Base-by-base conservation (phyloP, 345 rosid genomes). In the Dovyalis caffra region DNA sequence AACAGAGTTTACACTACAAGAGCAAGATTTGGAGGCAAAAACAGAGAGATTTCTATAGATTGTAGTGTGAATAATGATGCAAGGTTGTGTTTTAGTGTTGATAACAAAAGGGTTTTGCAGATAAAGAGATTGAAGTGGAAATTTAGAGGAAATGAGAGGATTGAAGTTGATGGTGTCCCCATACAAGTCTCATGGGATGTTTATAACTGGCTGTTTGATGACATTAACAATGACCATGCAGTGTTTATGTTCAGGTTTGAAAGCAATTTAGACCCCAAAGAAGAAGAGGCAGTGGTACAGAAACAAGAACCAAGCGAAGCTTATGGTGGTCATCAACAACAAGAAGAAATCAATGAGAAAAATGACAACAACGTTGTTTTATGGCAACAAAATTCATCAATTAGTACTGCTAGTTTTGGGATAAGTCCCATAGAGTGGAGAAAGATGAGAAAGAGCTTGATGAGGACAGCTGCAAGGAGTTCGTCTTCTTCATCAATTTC, bases 131-230 rank as follows among this genome's bases (percentile, higher is more conserved):
- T 95, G 43, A 88, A 88, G 82, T 95, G 99, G 99, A 95, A 95
- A 80, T 95, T 95, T 32, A 77, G 99, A 45, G 99, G 99, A 20
- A 95, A 86, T 40, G 99, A 93, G 84, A 86, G 81, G 76, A 83
- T 90, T 16, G 97, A 88, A 60, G 85, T 93, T 1, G 97, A 91
- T 23, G 98, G 97, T 1, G 91, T 87, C 15, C 37, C 82, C 11
- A 75, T 93, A 8, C 95, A 91, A 67, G 82, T 95, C 82, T 95
- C 97, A 0, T 95, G 99, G 99, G 99, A 95, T 58, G 94, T 95
- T 3, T 89, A 95, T 73, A 93, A 90, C 62, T 95, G 99, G 99
- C 62, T 95, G 58, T 91, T 91, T 62, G 87, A 91, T 34, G 89
- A 81, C n/a, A 76, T 74, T 26, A 73, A 49, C 62, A 78, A 83